These are phyloP conservation scores for Kwoniella bestiolae DNA, from an alignment of 768 basidiomycete genomes.

Conservation along the genomic window DNA sequence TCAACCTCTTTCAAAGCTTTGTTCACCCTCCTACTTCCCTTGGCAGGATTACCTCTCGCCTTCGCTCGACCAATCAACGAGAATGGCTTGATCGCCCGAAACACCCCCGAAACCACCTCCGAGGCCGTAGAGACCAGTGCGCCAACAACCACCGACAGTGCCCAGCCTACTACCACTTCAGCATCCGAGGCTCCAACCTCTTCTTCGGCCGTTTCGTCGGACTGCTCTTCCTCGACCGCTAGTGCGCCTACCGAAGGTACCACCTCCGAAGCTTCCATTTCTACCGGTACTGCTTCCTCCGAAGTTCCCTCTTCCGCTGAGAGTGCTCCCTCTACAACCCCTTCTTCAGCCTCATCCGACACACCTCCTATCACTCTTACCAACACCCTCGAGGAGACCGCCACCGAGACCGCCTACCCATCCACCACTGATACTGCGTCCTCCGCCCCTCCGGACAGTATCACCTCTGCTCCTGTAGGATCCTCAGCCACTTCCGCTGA, in stretches of 20 bases:
- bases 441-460: background rate
- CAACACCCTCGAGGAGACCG: background rate
- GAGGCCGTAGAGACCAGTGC: background rate
- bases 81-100: background rate
- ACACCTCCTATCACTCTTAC: background rate
- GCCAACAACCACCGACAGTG: background rate
- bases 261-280: background rate
- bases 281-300: background rate
- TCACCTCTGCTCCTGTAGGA: background rate
- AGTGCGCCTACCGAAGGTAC: background rate
- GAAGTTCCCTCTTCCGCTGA: background rate
- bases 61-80: constrained; percentile 1
- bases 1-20: constrained; percentile 2
- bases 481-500: background rate
- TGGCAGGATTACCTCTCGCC: background rate
- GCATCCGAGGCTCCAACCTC: background rate
- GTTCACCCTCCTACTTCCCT: constrained; percentile 13
- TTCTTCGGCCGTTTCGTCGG: background rate
- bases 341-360: background rate
- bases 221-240: background rate
- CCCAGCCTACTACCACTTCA: background rate
- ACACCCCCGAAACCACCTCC: constrained; percentile 1
- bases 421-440: background rate
- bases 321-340: background rate
- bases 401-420: background rate